Base-by-base conservation (phyloP, 2,329 filamentous ascomycete genomes). In the Pestalotiopsis sp. region DNA sequence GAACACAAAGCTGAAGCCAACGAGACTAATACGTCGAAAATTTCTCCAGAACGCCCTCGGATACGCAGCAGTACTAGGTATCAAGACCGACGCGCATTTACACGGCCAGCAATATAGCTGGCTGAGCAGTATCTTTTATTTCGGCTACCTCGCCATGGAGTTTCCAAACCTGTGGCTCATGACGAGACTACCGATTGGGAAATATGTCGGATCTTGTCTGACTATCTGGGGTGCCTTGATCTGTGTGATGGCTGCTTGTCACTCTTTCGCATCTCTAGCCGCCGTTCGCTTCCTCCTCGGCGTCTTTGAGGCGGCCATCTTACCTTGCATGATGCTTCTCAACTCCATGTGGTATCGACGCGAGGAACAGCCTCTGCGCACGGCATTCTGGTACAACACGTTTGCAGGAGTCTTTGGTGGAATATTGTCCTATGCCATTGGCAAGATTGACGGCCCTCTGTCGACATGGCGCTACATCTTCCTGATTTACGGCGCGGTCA, bases 71-170 rank as follows among this genome's bases (percentile, higher is more conserved):
- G 69, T 75, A 3, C 72, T 73, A 45, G 73, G 73, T 31, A 72
- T 75, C 64, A 72, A 74, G 36, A 27, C 56, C 5, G 73, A 75
- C 59, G 72, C 72, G 25, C 68, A 70, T 14, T 73, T 75, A 17
- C 66, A 67, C 1, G 70, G 72, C 4, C 66, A 73, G 56, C 68
- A 75, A 38, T 75, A 75, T 38, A 70, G 70, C 6, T 75, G 75
- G 75, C 58, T 68, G 1, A 71, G 68, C 31, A 74, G 72, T 3
- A 73, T 76, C 41, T 76, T 76, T 60, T 76, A 75, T 61, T 75
- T 76, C 56, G 73, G 75, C 11, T 82, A 82, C 61, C 74, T 86
- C 2, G 73, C 79, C 0, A 82, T 81, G 1, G 83, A 85, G 59
- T 83, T 81, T 66, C 81, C 82, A 1, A 80, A 81, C 39, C 79